Conservation (phyloP, 495 filamentous ascomycete species). For the Penicillium diatomitis region DNA sequence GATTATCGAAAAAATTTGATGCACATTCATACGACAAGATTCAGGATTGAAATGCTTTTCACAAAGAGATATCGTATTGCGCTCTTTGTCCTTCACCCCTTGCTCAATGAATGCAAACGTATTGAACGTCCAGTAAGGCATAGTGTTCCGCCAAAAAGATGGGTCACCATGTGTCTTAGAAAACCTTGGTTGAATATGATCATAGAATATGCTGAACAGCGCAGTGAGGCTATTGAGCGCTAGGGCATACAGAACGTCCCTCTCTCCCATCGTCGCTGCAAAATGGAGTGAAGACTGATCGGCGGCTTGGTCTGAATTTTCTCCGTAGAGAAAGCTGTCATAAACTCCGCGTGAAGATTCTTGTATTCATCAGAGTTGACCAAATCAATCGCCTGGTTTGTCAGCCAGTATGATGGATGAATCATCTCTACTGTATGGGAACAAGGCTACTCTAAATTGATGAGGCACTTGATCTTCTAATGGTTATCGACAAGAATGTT, state of each 20-base stretch:
- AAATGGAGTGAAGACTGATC: not conserved
- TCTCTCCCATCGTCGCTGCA: conserved; percentile 8
- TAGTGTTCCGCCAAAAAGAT: conserved; percentile 9
- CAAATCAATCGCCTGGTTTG: conserved; percentile 15
- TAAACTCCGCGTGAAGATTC: conserved; percentile 9
- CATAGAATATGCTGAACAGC: conserved; percentile 12
- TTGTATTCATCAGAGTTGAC: conserved; percentile 1
- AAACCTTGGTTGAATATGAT: conserved; percentile 8
- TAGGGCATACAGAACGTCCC: conserved; percentile 20
- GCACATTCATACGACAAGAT: too few relatives aligned
- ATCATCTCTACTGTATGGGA: conserved; percentile 26
- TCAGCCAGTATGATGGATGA: conserved; percentile 25
- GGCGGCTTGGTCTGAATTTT: too few relatives aligned
- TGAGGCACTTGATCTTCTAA: conserved; percentile 22
- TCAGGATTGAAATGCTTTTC: too few relatives aligned
- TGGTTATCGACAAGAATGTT: conserved; percentile 27
- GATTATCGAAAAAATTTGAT: too few relatives aligned
- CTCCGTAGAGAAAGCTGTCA: not conserved
- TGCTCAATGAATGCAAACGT: conserved; percentile 4
- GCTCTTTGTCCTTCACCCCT: too few relatives aligned
- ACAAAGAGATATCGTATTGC: too few relatives aligned
- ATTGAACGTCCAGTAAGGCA: conserved; percentile 15
- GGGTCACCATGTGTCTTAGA: not conserved
- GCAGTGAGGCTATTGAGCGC: conserved; percentile 15
- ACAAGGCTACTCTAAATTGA: conserved; percentile 34